phyloP scores from a whole-genome alignment of 495 filamentous ascomycete genomes.

The Evansstolkia leycettana region DNA sequence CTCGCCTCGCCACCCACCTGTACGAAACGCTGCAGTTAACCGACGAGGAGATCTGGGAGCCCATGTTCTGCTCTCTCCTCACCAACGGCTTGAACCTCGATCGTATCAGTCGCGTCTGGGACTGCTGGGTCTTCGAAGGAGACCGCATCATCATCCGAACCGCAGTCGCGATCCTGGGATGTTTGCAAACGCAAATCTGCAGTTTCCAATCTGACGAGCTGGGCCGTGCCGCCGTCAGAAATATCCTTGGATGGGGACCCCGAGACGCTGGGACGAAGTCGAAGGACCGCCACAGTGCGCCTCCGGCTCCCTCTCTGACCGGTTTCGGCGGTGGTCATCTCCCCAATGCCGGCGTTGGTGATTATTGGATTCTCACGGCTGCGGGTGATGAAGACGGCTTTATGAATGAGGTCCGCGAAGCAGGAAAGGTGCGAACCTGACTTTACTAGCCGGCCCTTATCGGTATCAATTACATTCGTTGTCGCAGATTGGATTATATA shows the following conservation, averaged over 20 bases:
- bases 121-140: constrained; percentile 90
- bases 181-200: constrained; percentile 50
- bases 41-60: constrained; percentile 39
- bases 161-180: constrained; percentile 56
- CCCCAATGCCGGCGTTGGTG: constrained; percentile 22
- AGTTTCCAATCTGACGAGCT: constrained; percentile 33
- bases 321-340: constrained; percentile 32
- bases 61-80: constrained; percentile 47
- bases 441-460: too few relatives aligned
- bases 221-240: constrained; percentile 19
- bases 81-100: constrained; percentile 54
- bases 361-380: constrained; percentile 32
- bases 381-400: constrained; percentile 54
- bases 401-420: constrained; percentile 53
- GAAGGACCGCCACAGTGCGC: constrained; percentile 30
- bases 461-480: too few relatives aligned
- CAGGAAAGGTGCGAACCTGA: constrained; percentile 46
- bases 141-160: constrained; percentile 71
- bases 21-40: constrained; percentile 31
- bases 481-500: too few relatives aligned
- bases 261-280: constrained; percentile 23
- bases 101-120: constrained; percentile 70
- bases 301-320: constrained; percentile 21
- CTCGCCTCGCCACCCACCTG: constrained; percentile 58
- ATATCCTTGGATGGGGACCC: constrained; percentile 42